These are phyloP conservation scores for Psilocybe cubensis DNA, from an alignment of 768 basidiomycete genomes.

Conservation along the genomic window DNA sequence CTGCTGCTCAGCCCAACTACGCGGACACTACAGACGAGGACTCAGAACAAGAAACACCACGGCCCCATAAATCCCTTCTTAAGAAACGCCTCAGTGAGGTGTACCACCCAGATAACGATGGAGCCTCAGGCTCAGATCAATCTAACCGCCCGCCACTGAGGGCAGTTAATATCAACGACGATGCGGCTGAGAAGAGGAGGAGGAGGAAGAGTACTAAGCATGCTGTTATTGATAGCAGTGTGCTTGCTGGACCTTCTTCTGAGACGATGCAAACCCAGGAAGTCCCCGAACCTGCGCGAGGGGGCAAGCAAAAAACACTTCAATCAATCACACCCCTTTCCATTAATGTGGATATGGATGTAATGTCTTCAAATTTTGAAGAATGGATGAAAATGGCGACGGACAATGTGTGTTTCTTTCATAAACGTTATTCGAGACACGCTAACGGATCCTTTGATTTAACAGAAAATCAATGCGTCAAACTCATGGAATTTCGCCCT, in stretches of 20 bases:
- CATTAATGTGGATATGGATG: conserved; percentile 70
- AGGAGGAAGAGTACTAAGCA: conserved; percentile 79
- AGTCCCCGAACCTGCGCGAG: conserved; percentile 45
- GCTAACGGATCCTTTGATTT: conserved; percentile 8
- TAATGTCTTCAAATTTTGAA: conserved; percentile 94
- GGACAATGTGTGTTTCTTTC: conserved; percentile 75
- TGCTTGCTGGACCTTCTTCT: conserved; percentile 64
- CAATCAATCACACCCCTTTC: conserved; percentile 61
- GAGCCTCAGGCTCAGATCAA: conserved; percentile 39
- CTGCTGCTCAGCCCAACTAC: conserved; percentile 36
- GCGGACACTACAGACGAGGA: conserved; percentile 42
- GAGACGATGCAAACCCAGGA: conserved; percentile 43
- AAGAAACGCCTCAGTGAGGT: conserved; percentile 69
- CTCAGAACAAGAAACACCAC: conserved; percentile 42
- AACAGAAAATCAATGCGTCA: conserved; percentile 95
- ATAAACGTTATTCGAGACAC: not conserved
- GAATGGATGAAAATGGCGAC: conserved; percentile 99
- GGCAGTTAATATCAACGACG: conserved; percentile 75
- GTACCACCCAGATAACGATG: conserved; percentile 48
- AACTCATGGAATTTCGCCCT: conserved; percentile 99
- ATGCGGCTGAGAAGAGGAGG: conserved; percentile 83
- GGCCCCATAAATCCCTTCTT: conserved; percentile 39
- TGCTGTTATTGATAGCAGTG: conserved; percentile 50
- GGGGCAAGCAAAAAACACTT: conserved; percentile 59
- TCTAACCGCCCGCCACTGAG: conserved; percentile 43